A percentile compares a stretch with the other conserved stretches of the same genome.
Conservation (phyloP, 345 rosid genomes). For the Hibiscus syriacus region DNA sequence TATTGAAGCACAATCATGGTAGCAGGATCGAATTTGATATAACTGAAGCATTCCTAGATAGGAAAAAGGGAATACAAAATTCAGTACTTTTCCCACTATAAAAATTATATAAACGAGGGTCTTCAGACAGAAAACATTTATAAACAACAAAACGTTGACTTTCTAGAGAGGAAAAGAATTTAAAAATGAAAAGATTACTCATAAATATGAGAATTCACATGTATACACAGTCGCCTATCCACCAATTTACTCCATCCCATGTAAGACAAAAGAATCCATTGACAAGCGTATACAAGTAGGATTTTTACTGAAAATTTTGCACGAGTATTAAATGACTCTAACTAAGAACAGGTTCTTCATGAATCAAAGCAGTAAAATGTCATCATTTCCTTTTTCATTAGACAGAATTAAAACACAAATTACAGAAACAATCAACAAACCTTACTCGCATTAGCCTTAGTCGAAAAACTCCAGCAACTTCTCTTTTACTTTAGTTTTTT, state of each 20-base stretch:
- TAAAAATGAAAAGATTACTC: background rate
- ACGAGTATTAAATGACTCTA: background rate
- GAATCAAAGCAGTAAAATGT: background rate
- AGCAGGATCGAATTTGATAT: background rate
- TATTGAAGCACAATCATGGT: background rate
- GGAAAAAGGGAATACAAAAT: background rate
- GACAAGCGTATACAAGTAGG: background rate
- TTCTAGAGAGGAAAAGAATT: background rate
- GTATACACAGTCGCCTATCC: background rate
- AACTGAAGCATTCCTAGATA: background rate
- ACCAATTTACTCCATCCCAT: background rate
- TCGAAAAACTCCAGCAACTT: slow-evolving; percentile 76
- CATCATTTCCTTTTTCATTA: background rate
- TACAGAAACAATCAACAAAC: slow-evolving; percentile 25
- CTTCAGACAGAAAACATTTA: background rate
- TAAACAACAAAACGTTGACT: background rate
- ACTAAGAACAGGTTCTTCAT: background rate
- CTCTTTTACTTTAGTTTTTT: slow-evolving; percentile 60
- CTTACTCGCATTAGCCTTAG: slow-evolving; percentile 61
- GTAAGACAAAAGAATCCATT: background rate
- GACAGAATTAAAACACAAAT: background rate
- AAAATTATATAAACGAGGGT: background rate
- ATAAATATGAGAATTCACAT: background rate
- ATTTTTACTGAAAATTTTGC: background rate
- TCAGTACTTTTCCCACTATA: background rate